Evolutionary conservation across 1,139 yeast species (phyloP).

Genomic region (Groenewaldozyma auringiensis): DNA sequence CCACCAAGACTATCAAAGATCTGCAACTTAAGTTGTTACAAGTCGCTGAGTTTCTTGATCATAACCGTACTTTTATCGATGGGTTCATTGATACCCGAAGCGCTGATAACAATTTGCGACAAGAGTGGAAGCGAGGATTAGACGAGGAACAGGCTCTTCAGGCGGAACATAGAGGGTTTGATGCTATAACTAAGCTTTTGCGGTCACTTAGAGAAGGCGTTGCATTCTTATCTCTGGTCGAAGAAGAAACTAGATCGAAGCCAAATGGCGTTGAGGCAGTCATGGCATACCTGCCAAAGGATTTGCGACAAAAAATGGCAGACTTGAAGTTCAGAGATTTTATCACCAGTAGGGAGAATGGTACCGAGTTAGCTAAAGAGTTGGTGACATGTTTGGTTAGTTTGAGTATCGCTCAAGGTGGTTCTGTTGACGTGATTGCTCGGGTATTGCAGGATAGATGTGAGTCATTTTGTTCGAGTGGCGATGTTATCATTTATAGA

Average conservation of each 20-base stretch:
- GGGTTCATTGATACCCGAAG: conserved; percentile 23
- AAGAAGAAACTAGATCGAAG: conserved; percentile 55
- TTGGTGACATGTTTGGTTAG: conserved; percentile 83
- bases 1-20: conserved; percentile 21
- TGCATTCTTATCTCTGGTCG: conserved; percentile 72
- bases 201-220: conserved; percentile 82
- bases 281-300: conserved; percentile 57
- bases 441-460: conserved; percentile 85
- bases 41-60: conserved; percentile 32
- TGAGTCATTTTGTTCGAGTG: conserved; percentile 90
- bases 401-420: conserved; percentile 84
- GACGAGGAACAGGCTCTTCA: conserved; percentile 62
- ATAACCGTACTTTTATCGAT: conserved; percentile 35
- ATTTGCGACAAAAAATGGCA: conserved; percentile 61
- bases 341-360: conserved; percentile 49
- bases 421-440: conserved; percentile 85
- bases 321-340: conserved; percentile 65
- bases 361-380: conserved; percentile 74
- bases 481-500: conserved; percentile 87
- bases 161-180: conserved; percentile 87
- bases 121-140: background rate
- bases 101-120: background rate
- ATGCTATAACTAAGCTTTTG: conserved; percentile 66
- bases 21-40: conserved; percentile 29
- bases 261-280: conserved; percentile 49